Evolutionary conservation across 1,284 basidiomycete genomes (phyloP).

Genomic region (Schizophyllum amplum): DNA sequence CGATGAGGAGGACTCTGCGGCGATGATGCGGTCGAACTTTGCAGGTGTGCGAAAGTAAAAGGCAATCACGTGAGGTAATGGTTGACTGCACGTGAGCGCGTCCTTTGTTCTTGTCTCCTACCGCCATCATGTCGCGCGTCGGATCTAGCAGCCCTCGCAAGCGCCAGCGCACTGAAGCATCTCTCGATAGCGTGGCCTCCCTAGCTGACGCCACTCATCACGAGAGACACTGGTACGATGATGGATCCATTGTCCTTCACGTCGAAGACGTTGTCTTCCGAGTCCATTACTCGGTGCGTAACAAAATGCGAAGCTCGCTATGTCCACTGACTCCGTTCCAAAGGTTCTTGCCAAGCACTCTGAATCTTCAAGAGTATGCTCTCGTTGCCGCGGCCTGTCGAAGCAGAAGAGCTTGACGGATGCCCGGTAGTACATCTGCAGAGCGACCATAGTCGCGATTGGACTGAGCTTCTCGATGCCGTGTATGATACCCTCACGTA

Average conservation of each 20-base stretch:
- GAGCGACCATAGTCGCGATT: background rate
- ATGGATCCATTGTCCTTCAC: constrained; percentile 19
- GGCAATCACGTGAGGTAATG: too few relatives aligned
- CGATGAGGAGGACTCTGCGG: too few relatives aligned
- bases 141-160: background rate
- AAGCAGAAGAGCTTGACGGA: background rate
- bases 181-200: background rate
- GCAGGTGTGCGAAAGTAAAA: too few relatives aligned
- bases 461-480: background rate
- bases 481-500: background rate
- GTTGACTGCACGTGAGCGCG: background rate
- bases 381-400: background rate
- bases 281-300: constrained; percentile 16
- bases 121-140: background rate
- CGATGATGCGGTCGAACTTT: too few relatives aligned
- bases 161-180: background rate
- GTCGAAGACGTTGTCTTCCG: constrained; percentile 16
- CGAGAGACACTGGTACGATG: constrained; percentile 16
- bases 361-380: background rate
- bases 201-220: background rate
- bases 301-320: background rate
- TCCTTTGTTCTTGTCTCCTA: background rate
- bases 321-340: background rate
- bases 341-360: background rate
- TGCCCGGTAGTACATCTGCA: background rate